Base-by-base conservation (phyloP, 2,329 filamentous ascomycete species). In the Colletotrichum sp. region DNA sequence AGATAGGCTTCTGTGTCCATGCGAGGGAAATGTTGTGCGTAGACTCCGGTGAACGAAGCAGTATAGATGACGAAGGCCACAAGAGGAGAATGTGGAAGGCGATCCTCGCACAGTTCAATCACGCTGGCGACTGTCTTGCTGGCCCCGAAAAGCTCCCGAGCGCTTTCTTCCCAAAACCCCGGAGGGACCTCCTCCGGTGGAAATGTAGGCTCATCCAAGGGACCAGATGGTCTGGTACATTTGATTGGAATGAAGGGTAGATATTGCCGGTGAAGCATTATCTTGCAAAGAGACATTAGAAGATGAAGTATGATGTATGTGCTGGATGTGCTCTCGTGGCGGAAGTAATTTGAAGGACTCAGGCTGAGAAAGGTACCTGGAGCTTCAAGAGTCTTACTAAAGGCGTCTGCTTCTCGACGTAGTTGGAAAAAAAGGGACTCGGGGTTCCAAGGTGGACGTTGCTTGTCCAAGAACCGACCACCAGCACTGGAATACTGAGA, bases 221-320 rank as follows among this genome's bases (percentile, higher is more conserved):
- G 93, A 1, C 90, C 90, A 55, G 84, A 79, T 1, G 90, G 90
- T 21, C 81, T 83, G 3, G 80, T 76, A 78, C 87, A 90, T 6
- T 88, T 86, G 21, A 93, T 86, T 3, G 93, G 91, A 15, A 93
- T 88, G 80, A 93, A 94, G 0, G 93, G 92, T 34, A 94, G 88
- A 76, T 93, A 94, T 81, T 94, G 92, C 77, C 93, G 88, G 80
- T 94, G 91, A 24, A 95, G 86, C 85, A 94, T 91, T 76, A 95
- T 92, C 71, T 90, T 88, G 80, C 92, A 94, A 5, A 95, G 86
- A 3, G 90, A 89, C 76, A 91, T 89, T 1, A 94, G 88, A 78
- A 92, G 91, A 79, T 95, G 93, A 70, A 95, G 85, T 7, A 93
- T 88, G 12, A 92, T 90, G 80, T 93, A 95, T 6, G 90, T 89